Evolutionary conservation across 2,329 filamentous ascomycete species (phyloP).

Genomic region (Amylocarpus encephaloides): DNA sequence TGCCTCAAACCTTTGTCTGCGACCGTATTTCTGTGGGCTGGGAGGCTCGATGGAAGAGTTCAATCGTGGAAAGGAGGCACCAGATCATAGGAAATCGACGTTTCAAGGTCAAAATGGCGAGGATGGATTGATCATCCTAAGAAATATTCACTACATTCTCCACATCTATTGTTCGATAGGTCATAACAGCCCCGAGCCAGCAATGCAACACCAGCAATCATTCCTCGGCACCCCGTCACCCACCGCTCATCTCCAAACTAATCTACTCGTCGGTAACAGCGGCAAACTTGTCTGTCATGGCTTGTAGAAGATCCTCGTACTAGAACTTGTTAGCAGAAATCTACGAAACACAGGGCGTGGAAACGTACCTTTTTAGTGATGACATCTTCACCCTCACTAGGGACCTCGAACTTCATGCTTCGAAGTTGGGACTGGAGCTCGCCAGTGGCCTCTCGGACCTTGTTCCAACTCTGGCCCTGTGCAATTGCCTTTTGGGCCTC

Average conservation of each 20-base stretch:
- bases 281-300: constrained; percentile 96
- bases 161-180: not conserved
- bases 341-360: not conserved
- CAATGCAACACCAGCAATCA: not conserved
- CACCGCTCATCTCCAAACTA: not conserved
- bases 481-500: constrained; percentile 93
- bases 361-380: constrained; percentile 73
- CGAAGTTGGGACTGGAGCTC: constrained; percentile 82
- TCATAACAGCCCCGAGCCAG: constrained; percentile 1
- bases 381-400: constrained; percentile 72
- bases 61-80: too few relatives aligned
- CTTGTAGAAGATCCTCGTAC: constrained; percentile 89
- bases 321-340: constrained; percentile 33
- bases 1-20: too few relatives aligned
- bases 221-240: not conserved
- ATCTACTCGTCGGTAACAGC: constrained; percentile 86
- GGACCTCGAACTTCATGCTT: constrained; percentile 95
- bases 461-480: constrained; percentile 85
- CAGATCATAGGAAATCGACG: too few relatives aligned
- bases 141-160: constrained; percentile 4
- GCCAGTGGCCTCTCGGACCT: constrained; percentile 82
- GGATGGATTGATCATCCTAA: not conserved
- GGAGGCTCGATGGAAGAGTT: too few relatives aligned
- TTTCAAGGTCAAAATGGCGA: not conserved
- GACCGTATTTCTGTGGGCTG: too few relatives aligned